Evolutionary conservation across 1,139 yeast genomes (phyloP), one percentile per base, ranked within the genome.

Genomic region (Kodamaea suecica): DNA sequence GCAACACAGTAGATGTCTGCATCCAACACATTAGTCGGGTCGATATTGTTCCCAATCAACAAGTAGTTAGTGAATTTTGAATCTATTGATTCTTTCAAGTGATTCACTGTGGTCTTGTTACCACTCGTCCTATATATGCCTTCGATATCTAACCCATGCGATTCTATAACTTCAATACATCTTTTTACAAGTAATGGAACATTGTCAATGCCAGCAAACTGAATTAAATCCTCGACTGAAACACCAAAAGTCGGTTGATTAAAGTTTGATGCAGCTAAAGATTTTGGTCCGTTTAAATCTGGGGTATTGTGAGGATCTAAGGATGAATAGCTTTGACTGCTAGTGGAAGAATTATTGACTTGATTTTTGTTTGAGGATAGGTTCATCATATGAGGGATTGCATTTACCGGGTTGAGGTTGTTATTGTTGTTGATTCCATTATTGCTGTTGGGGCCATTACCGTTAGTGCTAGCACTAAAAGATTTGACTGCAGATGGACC

Each of bases 51-150:
- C 5, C 76, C 76, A 42, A 70, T 65, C 40, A 63, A 45, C 32
- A 69, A 54, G 45, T 70, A 70, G 45, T 85, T 76, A 6, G 84
- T 73, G 36, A 95, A 92, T 52, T 88, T 88, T 29, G 69, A 63
- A 57, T 92, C 95, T 35, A 92, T 84, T 31, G 80, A 71, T 11
- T 78, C 83, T 47, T 74, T 78, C 43, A 90, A 65, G 41, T 80
- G 84, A 45, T 82, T 82, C 8, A 92, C 82, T 30, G 84, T 83
- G 6, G 79, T 61, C 28, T 76, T 78, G 57, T 84, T 86, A 0
- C 97, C 96, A 40, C 85, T 79, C 29, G 88, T 80, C 35, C 97
- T 70, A 56, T 92, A 92, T 23, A 92, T 81, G 0, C 97, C 97
- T 55, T 88, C 97, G 29, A 84, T 69, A 35, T 85, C 82, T 29